A percentile compares a stretch with the other conserved stretches of the same genome.
phyloP scores from a whole-genome alignment of 441 rosid genomes.

The Kokia cookei region DNA sequence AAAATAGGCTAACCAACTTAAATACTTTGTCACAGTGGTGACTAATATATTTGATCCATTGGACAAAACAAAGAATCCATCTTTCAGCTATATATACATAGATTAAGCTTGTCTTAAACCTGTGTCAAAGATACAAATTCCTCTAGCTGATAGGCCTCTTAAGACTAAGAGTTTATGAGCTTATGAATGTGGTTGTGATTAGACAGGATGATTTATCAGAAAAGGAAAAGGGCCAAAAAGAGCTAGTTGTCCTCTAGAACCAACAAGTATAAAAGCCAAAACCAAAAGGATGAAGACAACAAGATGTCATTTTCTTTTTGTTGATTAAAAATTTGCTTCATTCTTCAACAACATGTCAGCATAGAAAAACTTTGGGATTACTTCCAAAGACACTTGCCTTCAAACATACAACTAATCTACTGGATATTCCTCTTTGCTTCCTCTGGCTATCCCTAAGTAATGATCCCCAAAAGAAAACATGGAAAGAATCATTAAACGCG shows the following conservation, averaged over 20 bases:
- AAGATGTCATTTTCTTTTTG: conserved; percentile 9
- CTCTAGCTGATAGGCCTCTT: not conserved
- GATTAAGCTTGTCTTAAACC: not conserved
- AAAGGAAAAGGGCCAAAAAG: too few relatives aligned
- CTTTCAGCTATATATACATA: not conserved
- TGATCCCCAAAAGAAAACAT: not conserved
- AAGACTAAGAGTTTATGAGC: too few relatives aligned
- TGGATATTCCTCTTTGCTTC: not conserved
- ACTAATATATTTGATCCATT: too few relatives aligned
- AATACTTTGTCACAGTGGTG: not conserved
- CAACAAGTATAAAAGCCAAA: not conserved
- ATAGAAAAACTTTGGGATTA: conserved; percentile 17
- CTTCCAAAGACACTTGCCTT: not conserved
- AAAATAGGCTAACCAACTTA: conserved; percentile 4
- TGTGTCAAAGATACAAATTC: not conserved
- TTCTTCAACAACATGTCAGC: conserved; percentile 23
- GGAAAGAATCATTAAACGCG: not conserved
- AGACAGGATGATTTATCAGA: too few relatives aligned
- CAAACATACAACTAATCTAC: not conserved
- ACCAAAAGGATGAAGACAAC: conserved; percentile 26
- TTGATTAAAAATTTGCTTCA: conserved; percentile 19
- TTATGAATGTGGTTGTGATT: too few relatives aligned
- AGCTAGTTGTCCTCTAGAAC: too few relatives aligned
- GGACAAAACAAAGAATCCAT: not conserved
- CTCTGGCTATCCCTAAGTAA: not conserved